Evolutionary conservation across 495 filamentous ascomycete genomes (phyloP).

Genomic region (Aspergillus haitiensis): DNA sequence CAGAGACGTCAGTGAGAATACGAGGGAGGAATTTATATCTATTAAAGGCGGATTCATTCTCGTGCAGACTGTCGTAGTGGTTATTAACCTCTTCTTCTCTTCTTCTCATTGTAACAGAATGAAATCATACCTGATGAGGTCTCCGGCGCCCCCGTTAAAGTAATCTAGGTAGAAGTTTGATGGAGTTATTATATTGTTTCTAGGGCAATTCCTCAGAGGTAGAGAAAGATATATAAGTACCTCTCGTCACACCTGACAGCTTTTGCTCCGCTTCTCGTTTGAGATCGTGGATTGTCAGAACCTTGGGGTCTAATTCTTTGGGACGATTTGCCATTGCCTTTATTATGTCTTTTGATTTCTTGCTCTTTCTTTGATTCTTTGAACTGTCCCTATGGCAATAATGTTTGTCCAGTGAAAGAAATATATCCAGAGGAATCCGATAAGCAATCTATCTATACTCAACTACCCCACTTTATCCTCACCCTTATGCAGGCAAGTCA

Average conservation of each 20-base stretch:
- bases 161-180: background rate
- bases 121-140: background rate
- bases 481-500: no score
- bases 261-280: constrained; percentile 2
- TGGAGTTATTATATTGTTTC: background rate
- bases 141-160: background rate
- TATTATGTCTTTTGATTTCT: background rate
- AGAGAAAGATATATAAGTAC: constrained; percentile 19
- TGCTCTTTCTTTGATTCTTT: no score
- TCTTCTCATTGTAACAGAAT: no score
- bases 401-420: no score
- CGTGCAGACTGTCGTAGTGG: constrained; percentile 10
- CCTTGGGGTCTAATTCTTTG: background rate
- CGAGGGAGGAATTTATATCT: constrained; percentile 51
- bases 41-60: constrained; percentile 45
- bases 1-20: constrained; percentile 50
- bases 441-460: no score
- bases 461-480: no score
- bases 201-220: no score
- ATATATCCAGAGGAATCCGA: no score
- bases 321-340: background rate
- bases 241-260: background rate
- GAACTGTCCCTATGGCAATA: no score
- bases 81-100: background rate
- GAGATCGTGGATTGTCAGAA: constrained; percentile 7